Evolutionary conservation across 1,139 yeast species (phyloP).

Genomic region (Lodderomyces jiufengensis): DNA sequence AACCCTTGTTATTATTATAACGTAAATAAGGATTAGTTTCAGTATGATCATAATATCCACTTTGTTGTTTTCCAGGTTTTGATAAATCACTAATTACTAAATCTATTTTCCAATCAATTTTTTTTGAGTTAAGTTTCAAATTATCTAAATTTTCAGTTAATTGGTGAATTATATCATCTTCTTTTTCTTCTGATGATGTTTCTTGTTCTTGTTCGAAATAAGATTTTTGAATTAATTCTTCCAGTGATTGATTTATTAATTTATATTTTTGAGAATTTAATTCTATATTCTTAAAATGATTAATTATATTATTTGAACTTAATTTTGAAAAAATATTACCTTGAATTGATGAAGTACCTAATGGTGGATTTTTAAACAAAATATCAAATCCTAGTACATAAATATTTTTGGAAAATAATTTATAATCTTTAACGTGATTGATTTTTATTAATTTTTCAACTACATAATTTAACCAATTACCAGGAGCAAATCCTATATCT

Average conservation of each 20-base stretch:
- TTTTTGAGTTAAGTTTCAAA: neutral
- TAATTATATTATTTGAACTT: slow-evolving; percentile 60
- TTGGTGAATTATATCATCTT: neutral
- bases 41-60: slow-evolving; percentile 68
- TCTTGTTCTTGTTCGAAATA: slow-evolving; percentile 29
- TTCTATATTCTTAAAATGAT: slow-evolving; percentile 49
- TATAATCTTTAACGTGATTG: slow-evolving; percentile 32
- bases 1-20: slow-evolving; percentile 22
- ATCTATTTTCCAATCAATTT: slow-evolving; percentile 34
- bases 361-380: slow-evolving; percentile 72
- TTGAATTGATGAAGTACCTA: slow-evolving; percentile 76
- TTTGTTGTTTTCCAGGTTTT: slow-evolving; percentile 63
- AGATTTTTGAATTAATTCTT: slow-evolving; percentile 16
- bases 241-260: neutral
- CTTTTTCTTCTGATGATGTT: slow-evolving; percentile 13
- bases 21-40: slow-evolving; percentile 66
- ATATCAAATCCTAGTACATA: slow-evolving; percentile 82
- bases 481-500: slow-evolving; percentile 83
- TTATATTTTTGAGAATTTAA: neutral
- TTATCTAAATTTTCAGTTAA: neutral
- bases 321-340: slow-evolving; percentile 74
- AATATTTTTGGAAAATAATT: slow-evolving; percentile 51
- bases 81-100: slow-evolving; percentile 85
- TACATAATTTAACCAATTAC: slow-evolving; percentile 91
- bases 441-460: slow-evolving; percentile 25